Conservation (phyloP, 1,284 basidiomycete genomes). For the Fomitopsis betulina region DNA sequence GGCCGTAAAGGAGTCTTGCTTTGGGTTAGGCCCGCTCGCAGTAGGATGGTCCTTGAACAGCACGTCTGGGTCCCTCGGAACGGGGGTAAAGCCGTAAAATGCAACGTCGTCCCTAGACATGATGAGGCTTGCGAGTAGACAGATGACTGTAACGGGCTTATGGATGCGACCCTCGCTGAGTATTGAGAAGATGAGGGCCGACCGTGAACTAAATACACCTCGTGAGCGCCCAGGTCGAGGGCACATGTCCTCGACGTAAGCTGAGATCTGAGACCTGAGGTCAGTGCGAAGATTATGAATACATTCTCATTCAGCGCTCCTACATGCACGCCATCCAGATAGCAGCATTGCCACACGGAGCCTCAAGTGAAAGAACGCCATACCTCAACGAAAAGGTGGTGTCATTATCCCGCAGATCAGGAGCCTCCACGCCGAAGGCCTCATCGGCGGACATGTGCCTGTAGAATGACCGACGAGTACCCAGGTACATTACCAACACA, state of each 20-base stretch:
- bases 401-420: too few species aligned
- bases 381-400: too few species aligned
- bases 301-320: too few species aligned
- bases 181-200: background rate
- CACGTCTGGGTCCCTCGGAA: conserved; percentile 44
- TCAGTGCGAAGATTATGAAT: too few species aligned
- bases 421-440: background rate
- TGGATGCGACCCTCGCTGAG: background rate
- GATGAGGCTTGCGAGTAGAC: background rate
- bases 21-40: conserved; percentile 39
- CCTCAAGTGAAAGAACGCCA: too few species aligned
- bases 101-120: conserved; percentile 12
- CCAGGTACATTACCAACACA: background rate
- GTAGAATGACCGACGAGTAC: background rate
- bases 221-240: background rate
- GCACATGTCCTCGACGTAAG: background rate
- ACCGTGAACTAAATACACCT: background rate
- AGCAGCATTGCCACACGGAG: too few species aligned
- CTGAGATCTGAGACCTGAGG: background rate
- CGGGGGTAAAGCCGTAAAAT: conserved; percentile 47
- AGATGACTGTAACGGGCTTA: background rate
- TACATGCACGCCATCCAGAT: too few species aligned
- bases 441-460: background rate
- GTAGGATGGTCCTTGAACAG: conserved; percentile 46
- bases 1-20: conserved; percentile 39